These are phyloP conservation scores for Paecilomyces dactylethromorphus DNA, from an alignment of 2,329 filamentous ascomycete genomes.

Conservation along the genomic window DNA sequence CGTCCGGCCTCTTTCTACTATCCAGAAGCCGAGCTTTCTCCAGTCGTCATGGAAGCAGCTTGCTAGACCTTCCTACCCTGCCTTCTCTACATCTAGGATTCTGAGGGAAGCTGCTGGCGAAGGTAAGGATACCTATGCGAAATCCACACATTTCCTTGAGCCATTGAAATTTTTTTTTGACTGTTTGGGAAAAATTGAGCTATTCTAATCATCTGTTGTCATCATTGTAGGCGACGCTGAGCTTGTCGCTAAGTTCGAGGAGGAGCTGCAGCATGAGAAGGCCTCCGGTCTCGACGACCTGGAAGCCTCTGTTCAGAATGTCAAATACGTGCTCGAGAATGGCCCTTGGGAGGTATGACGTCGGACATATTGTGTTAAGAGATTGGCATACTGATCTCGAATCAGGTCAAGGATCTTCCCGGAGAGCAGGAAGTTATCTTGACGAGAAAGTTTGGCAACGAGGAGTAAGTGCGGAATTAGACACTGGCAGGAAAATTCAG, in stretches of 20 bases:
- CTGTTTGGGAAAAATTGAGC: not conserved
- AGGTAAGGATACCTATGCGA: slow-evolving; percentile 26
- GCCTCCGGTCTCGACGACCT: slow-evolving; percentile 69
- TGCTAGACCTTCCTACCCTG: slow-evolving; percentile 34
- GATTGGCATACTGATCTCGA: not conserved
- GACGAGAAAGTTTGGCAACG: slow-evolving; percentile 74
- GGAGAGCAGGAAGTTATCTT: slow-evolving; percentile 86
- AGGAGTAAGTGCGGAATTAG: slow-evolving; percentile 58
- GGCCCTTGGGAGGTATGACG: slow-evolving; percentile 65
- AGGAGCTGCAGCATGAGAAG: slow-evolving; percentile 76
- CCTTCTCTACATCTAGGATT: slow-evolving; percentile 40
- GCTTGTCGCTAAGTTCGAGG: slow-evolving; percentile 77
- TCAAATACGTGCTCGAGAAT: slow-evolving; percentile 84
- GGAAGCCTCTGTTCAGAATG: slow-evolving; percentile 76
- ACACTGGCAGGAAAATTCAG: not conserved
- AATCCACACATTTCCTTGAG: not conserved
- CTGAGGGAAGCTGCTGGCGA: slow-evolving; percentile 40
- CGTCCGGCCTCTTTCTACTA: slow-evolving; percentile 43
- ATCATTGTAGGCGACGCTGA: slow-evolving; percentile 59
- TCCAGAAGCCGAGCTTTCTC: slow-evolving; percentile 45
- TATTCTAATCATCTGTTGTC: slow-evolving; percentile 10
- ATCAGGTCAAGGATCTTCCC: slow-evolving; percentile 61
- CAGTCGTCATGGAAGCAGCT: slow-evolving; percentile 44
- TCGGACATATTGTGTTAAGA: not conserved
- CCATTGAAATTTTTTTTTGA: not conserved